Percentiles rank a stretch among this genome's conserved stretches.
phyloP scores from a whole-genome alignment of 1,284 basidiomycete genomes.

The Irpex sp. region DNA sequence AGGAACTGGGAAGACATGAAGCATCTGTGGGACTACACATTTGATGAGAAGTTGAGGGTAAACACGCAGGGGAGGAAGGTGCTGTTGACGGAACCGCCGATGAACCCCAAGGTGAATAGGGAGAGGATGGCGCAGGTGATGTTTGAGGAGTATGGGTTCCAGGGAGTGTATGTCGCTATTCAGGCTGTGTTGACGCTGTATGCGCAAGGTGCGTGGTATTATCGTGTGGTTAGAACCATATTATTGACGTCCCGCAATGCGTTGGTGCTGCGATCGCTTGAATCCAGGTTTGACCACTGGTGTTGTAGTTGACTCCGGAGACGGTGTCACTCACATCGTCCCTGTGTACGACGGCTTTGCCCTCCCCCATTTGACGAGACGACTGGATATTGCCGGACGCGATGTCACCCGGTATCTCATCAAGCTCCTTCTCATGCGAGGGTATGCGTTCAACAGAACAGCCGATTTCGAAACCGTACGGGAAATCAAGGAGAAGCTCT shows the following conservation, averaged over 20 bases:
- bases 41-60: constrained; percentile 90
- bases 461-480: constrained; percentile 99
- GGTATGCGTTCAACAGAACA: constrained; percentile 98
- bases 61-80: constrained; percentile 88
- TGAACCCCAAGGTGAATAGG: constrained; percentile 95
- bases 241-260: neutral
- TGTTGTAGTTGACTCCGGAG: constrained; percentile 97
- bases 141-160: constrained; percentile 99
- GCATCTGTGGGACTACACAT: constrained; percentile 98
- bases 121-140: constrained; percentile 97
- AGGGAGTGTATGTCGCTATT: constrained; percentile 95
- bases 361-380: constrained; percentile 89
- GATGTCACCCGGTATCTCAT: constrained; percentile 99
- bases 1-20: constrained; percentile 99
- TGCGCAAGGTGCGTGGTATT: constrained; percentile 78
- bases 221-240: neutral
- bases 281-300: constrained; percentile 88
- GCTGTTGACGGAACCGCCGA: constrained; percentile 96
- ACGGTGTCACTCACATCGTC: constrained; percentile 98
- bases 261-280: neutral
- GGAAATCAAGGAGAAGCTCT: constrained; percentile 98
- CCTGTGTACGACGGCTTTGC: constrained; percentile 98
- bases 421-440: constrained; percentile 96
- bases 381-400: constrained; percentile 95
- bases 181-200: constrained; percentile 98